Percentiles rank a stretch among this genome's conserved stretches.
Evolutionary conservation across 2,329 filamentous ascomycete species (phyloP).

Genomic region (Amauroascus niger): DNA sequence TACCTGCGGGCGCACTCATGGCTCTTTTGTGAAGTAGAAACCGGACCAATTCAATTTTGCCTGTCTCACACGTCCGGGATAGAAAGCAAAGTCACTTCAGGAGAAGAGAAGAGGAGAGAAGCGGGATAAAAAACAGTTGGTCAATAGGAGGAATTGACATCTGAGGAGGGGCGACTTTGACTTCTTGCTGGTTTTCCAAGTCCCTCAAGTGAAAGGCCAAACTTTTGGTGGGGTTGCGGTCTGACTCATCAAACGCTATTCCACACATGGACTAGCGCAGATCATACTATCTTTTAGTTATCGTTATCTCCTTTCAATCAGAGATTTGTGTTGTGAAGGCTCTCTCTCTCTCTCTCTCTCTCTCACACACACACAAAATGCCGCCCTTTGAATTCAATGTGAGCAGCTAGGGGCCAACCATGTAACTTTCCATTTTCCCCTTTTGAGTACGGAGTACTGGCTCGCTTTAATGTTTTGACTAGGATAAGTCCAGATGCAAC

Average conservation of each 20-base stretch:
- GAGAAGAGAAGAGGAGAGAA: background rate
- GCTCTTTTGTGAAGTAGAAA: background rate
- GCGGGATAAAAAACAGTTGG: no score
- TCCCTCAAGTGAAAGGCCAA: no score
- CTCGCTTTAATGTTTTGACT: background rate
- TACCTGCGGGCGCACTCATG: slow-evolving; percentile 1
- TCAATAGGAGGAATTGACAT: no score
- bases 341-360: no score
- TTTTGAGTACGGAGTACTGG: background rate
- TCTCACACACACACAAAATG: no score
- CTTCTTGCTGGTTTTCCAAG: no score
- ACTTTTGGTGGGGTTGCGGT: background rate
- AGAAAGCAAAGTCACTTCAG: background rate
- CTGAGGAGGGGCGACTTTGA: background rate
- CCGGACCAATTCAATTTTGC: background rate
- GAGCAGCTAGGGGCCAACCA: background rate
- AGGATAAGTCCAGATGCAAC: background rate
- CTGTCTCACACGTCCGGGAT: background rate
- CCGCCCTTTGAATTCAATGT: no score
- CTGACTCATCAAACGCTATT: slow-evolving; percentile 7
- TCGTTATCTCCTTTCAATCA: no score
- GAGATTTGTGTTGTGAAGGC: no score
- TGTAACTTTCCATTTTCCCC: background rate
- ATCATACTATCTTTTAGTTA: no score
- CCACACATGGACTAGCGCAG: no score